A percentile compares a stretch with the other conserved stretches of the same genome.
phyloP scores from a whole-genome alignment of 129 eudicot species.

The Scalesia atractyloides region DNA sequence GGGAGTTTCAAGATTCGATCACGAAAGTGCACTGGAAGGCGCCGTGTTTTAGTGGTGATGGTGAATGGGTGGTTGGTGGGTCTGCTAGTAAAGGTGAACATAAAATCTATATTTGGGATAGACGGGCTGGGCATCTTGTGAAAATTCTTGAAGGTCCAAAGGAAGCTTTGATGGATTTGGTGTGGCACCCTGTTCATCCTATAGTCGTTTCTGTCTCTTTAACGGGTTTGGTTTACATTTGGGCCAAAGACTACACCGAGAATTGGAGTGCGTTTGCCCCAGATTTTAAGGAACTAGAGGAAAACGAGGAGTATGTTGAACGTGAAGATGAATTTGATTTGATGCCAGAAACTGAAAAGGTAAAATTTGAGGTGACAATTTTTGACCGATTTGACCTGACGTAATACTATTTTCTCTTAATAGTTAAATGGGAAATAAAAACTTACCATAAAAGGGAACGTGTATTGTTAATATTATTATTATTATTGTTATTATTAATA shows the following conservation, averaged over 20 bases:
- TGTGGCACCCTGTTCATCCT: constrained; percentile 98
- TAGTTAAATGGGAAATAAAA: not conserved
- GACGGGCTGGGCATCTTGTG: constrained; percentile 89
- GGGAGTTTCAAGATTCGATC: constrained; percentile 93
- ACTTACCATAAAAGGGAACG: not conserved
- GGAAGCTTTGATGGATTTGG: constrained; percentile 89
- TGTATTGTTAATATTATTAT: too few relatives aligned
- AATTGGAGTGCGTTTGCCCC: constrained; percentile 99
- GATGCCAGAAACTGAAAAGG: constrained; percentile 81
- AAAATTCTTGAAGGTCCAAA: constrained; percentile 98
- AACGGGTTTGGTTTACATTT: constrained; percentile 84
- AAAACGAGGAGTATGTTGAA: constrained; percentile 97
- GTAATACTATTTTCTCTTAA: not conserved
- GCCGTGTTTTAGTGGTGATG: constrained; percentile 96
- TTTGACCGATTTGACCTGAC: not conserved
- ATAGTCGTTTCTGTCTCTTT: constrained; percentile 87
- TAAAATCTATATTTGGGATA: constrained; percentile 95
- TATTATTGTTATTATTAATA: too few relatives aligned
- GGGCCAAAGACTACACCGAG: constrained; percentile 98
- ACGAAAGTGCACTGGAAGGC: constrained; percentile 97
- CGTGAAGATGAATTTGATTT: constrained; percentile 97
- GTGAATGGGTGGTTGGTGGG: constrained; percentile 99
- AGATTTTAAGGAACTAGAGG: constrained; percentile 97
- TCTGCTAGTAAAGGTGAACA: constrained; percentile 99
- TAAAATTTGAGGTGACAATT: constrained; percentile 4